Conservation (phyloP, 1,284 basidiomycete species). For the Chalciporus piperatoides region DNA sequence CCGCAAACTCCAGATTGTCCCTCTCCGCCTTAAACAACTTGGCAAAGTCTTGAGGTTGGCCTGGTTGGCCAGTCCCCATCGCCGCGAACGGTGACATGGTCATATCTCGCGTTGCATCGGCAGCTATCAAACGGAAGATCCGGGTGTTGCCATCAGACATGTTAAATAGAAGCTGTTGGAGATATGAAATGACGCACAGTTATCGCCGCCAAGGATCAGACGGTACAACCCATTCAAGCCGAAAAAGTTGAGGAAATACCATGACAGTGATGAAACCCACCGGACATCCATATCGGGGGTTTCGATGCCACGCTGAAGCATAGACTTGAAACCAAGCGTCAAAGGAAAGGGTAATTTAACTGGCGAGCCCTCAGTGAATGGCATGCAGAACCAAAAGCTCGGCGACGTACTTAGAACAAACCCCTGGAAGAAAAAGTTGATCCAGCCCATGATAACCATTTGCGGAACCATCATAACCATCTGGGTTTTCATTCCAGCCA, state of each 20-base stretch:
- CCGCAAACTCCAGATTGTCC: constrained; percentile 91
- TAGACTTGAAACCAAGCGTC: constrained; percentile 97
- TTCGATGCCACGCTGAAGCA: constrained; percentile 95
- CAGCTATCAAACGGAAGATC: constrained; percentile 46
- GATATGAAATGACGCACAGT: constrained; percentile 55
- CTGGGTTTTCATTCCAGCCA: constrained; percentile 99
- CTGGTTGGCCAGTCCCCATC: constrained; percentile 49
- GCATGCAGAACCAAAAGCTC: constrained; percentile 1
- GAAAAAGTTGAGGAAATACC: constrained; percentile 99
- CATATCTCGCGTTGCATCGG: constrained; percentile 74
- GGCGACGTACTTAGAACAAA: constrained; percentile 87
- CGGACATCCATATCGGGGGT: constrained; percentile 97
- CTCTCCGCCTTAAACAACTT: constrained; percentile 91
- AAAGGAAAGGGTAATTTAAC: constrained; percentile 97
- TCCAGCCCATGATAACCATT: constrained; percentile 99
- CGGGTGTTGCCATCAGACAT: constrained; percentile 14
- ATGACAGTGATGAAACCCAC: constrained; percentile 98
- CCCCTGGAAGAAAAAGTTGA: constrained; percentile 99
- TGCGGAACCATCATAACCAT: constrained; percentile 98
- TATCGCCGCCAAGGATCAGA: constrained; percentile 88
- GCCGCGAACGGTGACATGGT: constrained; percentile 68
- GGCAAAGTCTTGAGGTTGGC: constrained; percentile 75
- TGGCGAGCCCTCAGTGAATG: constrained; percentile 31
- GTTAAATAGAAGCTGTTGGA: constrained; percentile 12
- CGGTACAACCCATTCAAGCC: constrained; percentile 95